Evolutionary conservation across 225 moss, liverwort and hornwort genomes (phyloP).

Genomic region (Antitrichia curtipendula): DNA sequence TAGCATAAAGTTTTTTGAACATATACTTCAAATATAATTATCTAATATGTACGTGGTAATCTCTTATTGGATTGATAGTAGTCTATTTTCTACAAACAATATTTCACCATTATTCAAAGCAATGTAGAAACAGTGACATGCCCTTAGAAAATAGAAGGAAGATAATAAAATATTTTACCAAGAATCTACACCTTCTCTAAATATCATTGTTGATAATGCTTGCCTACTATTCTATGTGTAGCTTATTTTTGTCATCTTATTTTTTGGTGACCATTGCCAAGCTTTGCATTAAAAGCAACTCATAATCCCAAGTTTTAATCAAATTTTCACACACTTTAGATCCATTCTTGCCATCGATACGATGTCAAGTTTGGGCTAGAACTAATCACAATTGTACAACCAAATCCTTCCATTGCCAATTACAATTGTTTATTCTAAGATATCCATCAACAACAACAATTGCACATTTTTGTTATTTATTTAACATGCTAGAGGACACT

Average conservation of each 20-base stretch:
- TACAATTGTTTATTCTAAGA: too few species aligned
- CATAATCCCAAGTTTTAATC: fast-evolving
- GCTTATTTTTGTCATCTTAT: fast-evolving
- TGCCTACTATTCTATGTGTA: neutral
- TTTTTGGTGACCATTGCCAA: neutral
- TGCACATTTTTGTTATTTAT: too few species aligned
- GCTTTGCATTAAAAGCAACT: neutral
- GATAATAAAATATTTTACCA: neutral
- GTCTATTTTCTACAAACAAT: neutral
- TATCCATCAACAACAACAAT: too few species aligned
- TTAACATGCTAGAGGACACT: too few species aligned
- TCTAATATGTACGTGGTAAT: too few species aligned
- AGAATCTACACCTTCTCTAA: neutral
- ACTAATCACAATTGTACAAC: too few species aligned
- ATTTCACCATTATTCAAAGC: neutral
- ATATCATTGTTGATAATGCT: neutral
- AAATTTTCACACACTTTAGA: neutral
- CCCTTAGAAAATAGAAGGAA: neutral
- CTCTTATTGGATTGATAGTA: too few species aligned
- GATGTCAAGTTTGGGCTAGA: neutral
- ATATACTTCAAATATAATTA: too few species aligned
- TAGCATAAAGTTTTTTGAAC: too few species aligned
- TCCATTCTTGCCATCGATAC: fast-evolving
- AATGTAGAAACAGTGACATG: neutral
- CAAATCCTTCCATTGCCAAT: too few species aligned